Evolutionary conservation across 192 early-diverging fungal species (phyloP).

Genomic region (Umbelopsis sp.): DNA sequence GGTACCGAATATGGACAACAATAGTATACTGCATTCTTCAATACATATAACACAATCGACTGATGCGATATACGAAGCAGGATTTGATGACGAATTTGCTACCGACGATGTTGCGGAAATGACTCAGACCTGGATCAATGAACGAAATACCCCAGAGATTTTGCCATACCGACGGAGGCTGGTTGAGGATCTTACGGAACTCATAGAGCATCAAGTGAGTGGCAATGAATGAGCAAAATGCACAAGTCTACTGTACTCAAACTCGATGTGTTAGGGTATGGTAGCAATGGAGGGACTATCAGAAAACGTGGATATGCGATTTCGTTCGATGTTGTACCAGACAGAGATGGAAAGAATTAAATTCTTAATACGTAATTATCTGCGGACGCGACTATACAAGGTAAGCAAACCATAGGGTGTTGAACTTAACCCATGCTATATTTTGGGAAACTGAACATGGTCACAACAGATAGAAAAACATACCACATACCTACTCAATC

Average conservation of each 20-base stretch:
- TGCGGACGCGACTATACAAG: conserved; percentile 65
- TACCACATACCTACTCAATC: conserved; percentile 44
- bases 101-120: conserved; percentile 28
- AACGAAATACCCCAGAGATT: conserved; percentile 67
- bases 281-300: conserved; percentile 15
- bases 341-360: conserved; percentile 70
- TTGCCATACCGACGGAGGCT: conserved; percentile 49
- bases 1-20: neutral
- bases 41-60: conserved; percentile 10
- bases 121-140: conserved; percentile 68
- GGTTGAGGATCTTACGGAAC: conserved; percentile 52
- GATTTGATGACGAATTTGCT: neutral
- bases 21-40: neutral
- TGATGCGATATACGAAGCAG: neutral
- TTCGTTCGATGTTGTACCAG: conserved; percentile 59
- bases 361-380: conserved; percentile 63
- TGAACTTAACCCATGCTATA: neutral
- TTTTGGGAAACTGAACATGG: neutral
- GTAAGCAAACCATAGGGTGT: conserved; percentile 26
- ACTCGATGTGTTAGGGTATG: neutral
- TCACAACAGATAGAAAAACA: conserved; percentile 58
- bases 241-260: neutral
- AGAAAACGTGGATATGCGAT: conserved; percentile 43
- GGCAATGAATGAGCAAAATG: neutral
- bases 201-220: conserved; percentile 59